Base-by-base conservation (phyloP, 352 stramenopile genomes). In the Phytophthora uliginosa region DNA sequence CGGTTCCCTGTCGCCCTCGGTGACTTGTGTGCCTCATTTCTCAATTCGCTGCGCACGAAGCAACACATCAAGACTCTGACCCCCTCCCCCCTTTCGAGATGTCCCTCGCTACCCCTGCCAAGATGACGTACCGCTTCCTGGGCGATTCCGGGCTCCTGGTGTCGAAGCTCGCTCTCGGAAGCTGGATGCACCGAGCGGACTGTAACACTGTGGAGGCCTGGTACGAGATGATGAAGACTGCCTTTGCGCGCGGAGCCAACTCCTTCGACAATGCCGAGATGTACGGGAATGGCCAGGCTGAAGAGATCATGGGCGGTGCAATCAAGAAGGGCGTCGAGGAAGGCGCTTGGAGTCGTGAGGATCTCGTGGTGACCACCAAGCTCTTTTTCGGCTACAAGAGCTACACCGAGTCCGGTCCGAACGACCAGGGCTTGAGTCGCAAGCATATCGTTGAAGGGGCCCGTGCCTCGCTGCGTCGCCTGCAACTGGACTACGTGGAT, bases 361-460 rank as follows among this genome's bases (percentile, higher is more conserved):
- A 62, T 33, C 22, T 73, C 13, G 36, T 67, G 13, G 17, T 69
- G n/a, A 61, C 31, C 40, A 63, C 58, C 17, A 64, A 69, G 15
- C 31, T 63, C 2, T 69, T 63, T 31, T 82, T 82, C 68, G 68
- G 75, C n/a, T 17, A 28, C 42, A 50, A 50, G 42, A 18, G 47
- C 20, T 28, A 18, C 20, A n/a, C n/a, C 7, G 17, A 28, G 13
- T 50, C 42, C 7, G 42, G 42, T 3, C 77, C 73, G 6, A 86
- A 83, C 42, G 56, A 63, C 22, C 40, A 77, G 18, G 71, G 78
- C 26, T 53, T 83, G 17, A 84, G 72, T 34, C 72, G 79, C 34
- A 88, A 85, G 66, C 70, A 87, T 52, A 79, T 93, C 60, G 70
- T 85, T 10, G 79, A 89, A 20, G 82, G 83, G 34, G 73, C 76